These are phyloP conservation scores for Blastobotrys aristatus DNA, from an alignment of 1,139 yeast genomes.

Conservation along the genomic window DNA sequence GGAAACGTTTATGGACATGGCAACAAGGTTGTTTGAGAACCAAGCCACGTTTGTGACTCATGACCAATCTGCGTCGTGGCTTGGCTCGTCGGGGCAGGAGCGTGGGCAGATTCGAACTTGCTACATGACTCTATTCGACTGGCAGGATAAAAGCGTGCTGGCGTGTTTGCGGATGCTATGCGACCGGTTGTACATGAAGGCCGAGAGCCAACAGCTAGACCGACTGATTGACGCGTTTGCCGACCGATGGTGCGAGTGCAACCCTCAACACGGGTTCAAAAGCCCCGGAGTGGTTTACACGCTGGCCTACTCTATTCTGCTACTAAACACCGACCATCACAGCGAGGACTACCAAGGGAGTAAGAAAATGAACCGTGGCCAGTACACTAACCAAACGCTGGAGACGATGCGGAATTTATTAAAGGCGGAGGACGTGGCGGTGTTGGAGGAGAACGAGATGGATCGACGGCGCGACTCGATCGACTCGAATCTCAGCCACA, in stretches of 20 bases:
- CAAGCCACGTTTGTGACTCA: conserved; percentile 20
- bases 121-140: conserved; percentile 33
- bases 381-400: conserved; percentile 28
- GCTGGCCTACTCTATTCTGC: conserved; percentile 64
- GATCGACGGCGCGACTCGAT: conserved; percentile 13
- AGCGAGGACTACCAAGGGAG: conserved; percentile 28
- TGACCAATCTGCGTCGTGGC: conserved; percentile 30
- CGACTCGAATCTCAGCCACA: conserved; percentile 11
- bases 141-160: conserved; percentile 34
- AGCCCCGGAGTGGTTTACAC: conserved; percentile 65
- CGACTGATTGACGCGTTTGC: conserved; percentile 66
- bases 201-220: conserved; percentile 82
- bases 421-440: conserved; percentile 15
- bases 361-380: conserved; percentile 36
- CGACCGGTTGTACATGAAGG: conserved; percentile 61
- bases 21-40: conserved; percentile 21
- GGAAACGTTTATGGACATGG: conserved; percentile 10
- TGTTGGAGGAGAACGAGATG: conserved; percentile 5
- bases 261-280: conserved; percentile 44
- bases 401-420: conserved; percentile 21
- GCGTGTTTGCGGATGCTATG: conserved; percentile 58
- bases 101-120: conserved; percentile 24
- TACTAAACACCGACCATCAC: conserved; percentile 50
- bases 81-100: conserved; percentile 28
- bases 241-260: conserved; percentile 57